These are phyloP conservation scores for Zychaea mexicana DNA, from an alignment of 371 early-diverging fungal genomes.

Conservation along the genomic window DNA sequence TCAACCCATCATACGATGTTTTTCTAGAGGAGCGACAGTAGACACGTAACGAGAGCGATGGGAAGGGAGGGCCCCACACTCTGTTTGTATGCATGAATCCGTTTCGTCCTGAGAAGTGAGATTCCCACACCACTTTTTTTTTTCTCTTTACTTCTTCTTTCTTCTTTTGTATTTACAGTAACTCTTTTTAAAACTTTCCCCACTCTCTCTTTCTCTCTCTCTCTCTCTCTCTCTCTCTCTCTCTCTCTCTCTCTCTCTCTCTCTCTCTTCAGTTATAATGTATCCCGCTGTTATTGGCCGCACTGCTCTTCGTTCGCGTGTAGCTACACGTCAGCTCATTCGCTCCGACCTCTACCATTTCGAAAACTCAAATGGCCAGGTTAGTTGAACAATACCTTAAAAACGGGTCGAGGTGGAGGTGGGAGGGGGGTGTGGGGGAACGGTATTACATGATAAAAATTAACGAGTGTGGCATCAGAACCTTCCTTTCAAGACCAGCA, in stretches of 20 bases:
- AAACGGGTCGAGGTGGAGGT: too few relatives aligned
- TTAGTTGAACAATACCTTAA: constrained; percentile 18
- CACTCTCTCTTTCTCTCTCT: background rate
- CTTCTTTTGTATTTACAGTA: too few relatives aligned
- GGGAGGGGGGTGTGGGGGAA: too few relatives aligned
- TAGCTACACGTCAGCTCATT: constrained; percentile 41
- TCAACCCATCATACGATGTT: background rate
- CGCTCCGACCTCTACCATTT: constrained; percentile 58
- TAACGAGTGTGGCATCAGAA: constrained; percentile 36
- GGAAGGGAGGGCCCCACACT: too few relatives aligned
- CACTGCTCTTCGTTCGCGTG: constrained; percentile 43
- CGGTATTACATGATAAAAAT: background rate
- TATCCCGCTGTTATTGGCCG: constrained; percentile 49
- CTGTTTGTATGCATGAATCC: too few relatives aligned
- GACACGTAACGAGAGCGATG: too few relatives aligned
- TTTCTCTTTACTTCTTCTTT: too few relatives aligned
- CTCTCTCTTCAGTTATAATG: constrained; percentile 21
- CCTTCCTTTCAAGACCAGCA: constrained; percentile 66
- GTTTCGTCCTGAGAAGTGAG: too few relatives aligned
- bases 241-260: background rate
- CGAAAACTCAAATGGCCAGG: constrained; percentile 47
- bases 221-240: background rate
- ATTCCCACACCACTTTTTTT: too few relatives aligned
- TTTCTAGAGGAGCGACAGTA: background rate
- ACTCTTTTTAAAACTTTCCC: background rate